phyloP scores from a whole-genome alignment of 2,329 filamentous ascomycete genomes.

The Sclerotinia sclerotiorum region DNA sequence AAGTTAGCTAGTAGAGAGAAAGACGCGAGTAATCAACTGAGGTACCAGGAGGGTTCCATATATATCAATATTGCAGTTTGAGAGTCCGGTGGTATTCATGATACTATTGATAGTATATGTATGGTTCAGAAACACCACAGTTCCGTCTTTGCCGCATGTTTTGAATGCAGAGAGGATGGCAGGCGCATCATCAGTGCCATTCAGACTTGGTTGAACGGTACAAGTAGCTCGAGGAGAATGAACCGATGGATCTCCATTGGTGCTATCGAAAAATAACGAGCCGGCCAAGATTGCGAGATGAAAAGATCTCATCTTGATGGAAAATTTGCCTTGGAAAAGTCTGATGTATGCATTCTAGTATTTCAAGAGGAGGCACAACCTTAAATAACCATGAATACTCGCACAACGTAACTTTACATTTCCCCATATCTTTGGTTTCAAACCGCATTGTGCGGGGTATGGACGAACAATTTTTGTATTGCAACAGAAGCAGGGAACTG shows the following conservation, averaged over 20 bases:
- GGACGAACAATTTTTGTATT: no score
- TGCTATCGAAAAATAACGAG: neutral
- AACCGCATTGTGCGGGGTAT: neutral
- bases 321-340: neutral
- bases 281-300: neutral
- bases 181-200: constrained; percentile 35
- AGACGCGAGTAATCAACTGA: constrained; percentile 27
- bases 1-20: constrained; percentile 42
- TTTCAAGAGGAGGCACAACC: neutral
- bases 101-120: constrained; percentile 48
- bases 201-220: constrained; percentile 7
- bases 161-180: constrained; percentile 46
- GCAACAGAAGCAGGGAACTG: neutral
- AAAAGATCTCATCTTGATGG: neutral
- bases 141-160: constrained; percentile 44
- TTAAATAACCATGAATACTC: neutral
- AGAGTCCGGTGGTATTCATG: constrained; percentile 47
- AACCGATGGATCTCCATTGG: neutral
- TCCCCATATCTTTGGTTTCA: neutral
- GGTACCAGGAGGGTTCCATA: constrained; percentile 49
- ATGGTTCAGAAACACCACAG: constrained; percentile 45
- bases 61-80: constrained; percentile 49
- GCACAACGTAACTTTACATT: neutral
- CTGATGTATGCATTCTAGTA: neutral
- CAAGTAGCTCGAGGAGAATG: constrained; percentile 1